phyloP scores from a whole-genome alignment of 306 rosid genomes.

The Cucurbita maxima region DNA sequence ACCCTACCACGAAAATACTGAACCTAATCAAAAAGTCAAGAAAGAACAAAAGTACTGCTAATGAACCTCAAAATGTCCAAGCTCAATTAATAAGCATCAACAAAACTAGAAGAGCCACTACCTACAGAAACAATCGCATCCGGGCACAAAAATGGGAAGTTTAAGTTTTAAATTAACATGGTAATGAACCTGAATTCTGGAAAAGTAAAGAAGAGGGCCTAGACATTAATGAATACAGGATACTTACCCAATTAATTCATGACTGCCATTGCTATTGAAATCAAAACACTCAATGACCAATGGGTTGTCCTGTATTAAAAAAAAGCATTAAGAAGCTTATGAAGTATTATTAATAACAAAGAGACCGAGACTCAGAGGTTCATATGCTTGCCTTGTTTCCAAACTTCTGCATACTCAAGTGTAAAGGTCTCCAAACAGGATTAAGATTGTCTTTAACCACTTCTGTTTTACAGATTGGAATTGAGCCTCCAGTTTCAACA shows the following conservation, averaged over 20 bases:
- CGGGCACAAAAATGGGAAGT: too few species aligned
- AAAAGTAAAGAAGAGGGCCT: neutral
- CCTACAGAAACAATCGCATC: too few species aligned
- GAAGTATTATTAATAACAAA: neutral
- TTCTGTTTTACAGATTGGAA: constrained; percentile 91
- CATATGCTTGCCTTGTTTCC: constrained; percentile 53
- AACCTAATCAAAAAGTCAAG: too few species aligned
- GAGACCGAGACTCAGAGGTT: neutral
- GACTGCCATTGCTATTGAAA: constrained; percentile 70
- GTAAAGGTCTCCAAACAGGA: constrained; percentile 70
- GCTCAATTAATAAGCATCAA: too few species aligned
- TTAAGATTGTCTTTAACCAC: constrained; percentile 49
- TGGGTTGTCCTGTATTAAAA: constrained; percentile 51
- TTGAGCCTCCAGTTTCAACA: constrained; percentile 55
- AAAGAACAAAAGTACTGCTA: too few species aligned
- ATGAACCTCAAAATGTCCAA: too few species aligned
- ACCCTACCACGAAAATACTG: neutral
- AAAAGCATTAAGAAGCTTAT: neutral
- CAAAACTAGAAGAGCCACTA: too few species aligned
- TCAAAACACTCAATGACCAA: constrained; percentile 76
- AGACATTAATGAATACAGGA: constrained; percentile 1
- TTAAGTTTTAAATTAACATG: too few species aligned
- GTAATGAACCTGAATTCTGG: neutral
- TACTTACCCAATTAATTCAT: constrained; percentile 61
- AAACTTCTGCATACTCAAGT: constrained; percentile 46